Percentiles rank a stretch among this genome's conserved stretches.
Conservation (phyloP, 2,329 filamentous ascomycete genomes). For the Metarhizium album region DNA sequence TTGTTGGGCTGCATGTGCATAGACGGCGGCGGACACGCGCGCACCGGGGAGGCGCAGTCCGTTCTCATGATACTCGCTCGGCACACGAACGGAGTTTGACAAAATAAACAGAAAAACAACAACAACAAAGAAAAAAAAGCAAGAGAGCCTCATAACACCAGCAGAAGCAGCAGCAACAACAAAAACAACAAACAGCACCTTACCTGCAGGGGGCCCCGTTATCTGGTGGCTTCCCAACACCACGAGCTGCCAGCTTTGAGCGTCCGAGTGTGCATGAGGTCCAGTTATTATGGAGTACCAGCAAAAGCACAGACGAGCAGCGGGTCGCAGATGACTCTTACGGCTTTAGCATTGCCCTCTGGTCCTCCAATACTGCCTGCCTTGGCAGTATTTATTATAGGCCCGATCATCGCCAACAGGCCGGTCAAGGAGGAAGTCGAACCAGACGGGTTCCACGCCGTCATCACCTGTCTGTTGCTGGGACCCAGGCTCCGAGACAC, state of each 20-base stretch:
- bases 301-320: constrained; percentile 5
- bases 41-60: neutral
- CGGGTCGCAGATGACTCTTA: constrained; percentile 3
- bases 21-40: too few relatives aligned
- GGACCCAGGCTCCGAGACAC: too few relatives aligned
- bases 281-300: too few relatives aligned
- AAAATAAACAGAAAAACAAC: too few relatives aligned
- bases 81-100: neutral
- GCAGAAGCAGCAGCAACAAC: too few relatives aligned
- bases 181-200: neutral
- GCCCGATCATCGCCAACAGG: neutral
- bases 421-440: neutral
- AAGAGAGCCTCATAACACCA: too few relatives aligned
- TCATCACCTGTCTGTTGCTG: too few relatives aligned
- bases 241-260: neutral
- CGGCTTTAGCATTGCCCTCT: neutral
- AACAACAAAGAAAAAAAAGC: too few relatives aligned
- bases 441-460: too few relatives aligned
- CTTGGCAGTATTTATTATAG: neutral
- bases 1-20: too few relatives aligned
- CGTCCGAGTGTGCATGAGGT: too few relatives aligned
- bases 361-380: neutral
- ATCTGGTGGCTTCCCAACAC: neutral
- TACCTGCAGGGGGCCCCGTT: neutral
- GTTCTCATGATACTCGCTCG: neutral